A percentile compares a stretch with the other conserved stretches of the same genome.
Conservation (phyloP, 2,329 filamentous ascomycete species). For the Cercospora nicotianae region DNA sequence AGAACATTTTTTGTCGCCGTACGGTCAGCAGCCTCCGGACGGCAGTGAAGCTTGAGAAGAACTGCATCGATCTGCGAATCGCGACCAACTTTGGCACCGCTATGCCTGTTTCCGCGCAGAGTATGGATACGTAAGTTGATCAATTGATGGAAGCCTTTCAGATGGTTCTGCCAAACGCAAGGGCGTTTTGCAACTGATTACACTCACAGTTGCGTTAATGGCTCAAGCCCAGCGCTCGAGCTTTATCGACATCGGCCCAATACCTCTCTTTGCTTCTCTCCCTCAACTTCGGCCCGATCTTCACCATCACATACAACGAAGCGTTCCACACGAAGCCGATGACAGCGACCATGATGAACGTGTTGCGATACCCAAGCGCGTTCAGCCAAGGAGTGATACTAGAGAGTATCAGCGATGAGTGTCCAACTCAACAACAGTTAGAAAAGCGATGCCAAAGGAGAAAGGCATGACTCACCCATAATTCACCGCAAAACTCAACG, state of each 20-base stretch:
- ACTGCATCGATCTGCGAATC: neutral
- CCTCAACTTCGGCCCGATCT: constrained; percentile 18
- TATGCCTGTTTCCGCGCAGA: neutral
- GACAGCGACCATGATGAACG: constrained; percentile 27
- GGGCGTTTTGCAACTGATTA: neutral
- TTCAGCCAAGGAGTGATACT: constrained; percentile 25
- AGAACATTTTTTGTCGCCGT: no score
- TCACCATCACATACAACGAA: constrained; percentile 24
- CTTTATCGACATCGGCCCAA: constrained; percentile 26
- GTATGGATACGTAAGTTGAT: neutral
- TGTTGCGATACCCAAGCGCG: constrained; percentile 24
- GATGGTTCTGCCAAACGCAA: neutral
- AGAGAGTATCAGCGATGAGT: neutral
- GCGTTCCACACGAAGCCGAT: constrained; percentile 27
- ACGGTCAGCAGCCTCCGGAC: no score
- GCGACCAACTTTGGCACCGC: neutral
- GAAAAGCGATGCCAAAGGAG: no score
- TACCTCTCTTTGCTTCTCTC: constrained; percentile 22
- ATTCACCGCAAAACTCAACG: constrained; percentile 48
- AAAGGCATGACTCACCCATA: constrained; percentile 43
- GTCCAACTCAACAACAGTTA: neutral
- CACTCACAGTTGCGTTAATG: constrained; percentile 9
- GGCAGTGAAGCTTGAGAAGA: no score
- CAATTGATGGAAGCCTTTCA: no score
- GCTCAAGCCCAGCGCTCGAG: constrained; percentile 21